A percentile compares a stretch with the other conserved stretches of the same genome.
phyloP scores from a whole-genome alignment of 345 rosid species.

The Dovyalis caffra region DNA sequence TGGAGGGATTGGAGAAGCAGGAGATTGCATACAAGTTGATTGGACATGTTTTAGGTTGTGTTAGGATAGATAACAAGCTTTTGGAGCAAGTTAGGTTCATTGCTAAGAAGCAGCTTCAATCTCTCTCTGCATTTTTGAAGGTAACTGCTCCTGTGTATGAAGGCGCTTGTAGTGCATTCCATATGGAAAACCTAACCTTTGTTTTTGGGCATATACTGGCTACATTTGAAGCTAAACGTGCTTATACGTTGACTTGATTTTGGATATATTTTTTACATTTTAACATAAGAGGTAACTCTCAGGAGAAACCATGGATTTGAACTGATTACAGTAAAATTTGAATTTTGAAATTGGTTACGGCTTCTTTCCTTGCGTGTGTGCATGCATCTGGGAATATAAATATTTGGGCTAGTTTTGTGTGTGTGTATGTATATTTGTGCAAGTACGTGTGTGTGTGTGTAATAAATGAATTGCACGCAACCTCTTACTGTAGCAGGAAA shows the following conservation, averaged over 20 bases:
- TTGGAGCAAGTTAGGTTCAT: constrained; percentile 71
- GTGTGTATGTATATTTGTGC: not conserved
- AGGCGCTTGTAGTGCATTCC: not conserved
- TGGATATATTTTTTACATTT: not conserved
- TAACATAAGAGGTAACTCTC: not conserved
- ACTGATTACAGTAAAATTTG: not conserved
- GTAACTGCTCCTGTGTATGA: constrained; percentile 32
- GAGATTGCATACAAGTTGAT: constrained; percentile 84
- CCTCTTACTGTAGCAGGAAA: not conserved
- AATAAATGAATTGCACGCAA: not conserved
- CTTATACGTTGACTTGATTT: not conserved
- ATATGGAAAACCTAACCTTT: not conserved
- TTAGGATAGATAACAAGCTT: constrained; percentile 64
- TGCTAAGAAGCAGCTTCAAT: constrained; percentile 88
- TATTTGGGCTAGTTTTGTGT: not conserved
- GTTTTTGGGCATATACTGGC: not conserved
- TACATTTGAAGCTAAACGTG: not conserved
- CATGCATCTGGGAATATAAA: not conserved
- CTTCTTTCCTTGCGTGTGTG: not conserved
- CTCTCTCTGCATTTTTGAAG: constrained; percentile 87
- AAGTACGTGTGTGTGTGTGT: not conserved
- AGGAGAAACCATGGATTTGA: constrained; percentile 13
- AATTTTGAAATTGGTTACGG: not conserved
- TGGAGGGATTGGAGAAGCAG: constrained; percentile 89
- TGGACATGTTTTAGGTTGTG: constrained; percentile 63